Evolutionary conservation across 345 rosid species (phyloP), one percentile per base, ranked within the genome.

Genomic region (Balakata baccata): DNA sequence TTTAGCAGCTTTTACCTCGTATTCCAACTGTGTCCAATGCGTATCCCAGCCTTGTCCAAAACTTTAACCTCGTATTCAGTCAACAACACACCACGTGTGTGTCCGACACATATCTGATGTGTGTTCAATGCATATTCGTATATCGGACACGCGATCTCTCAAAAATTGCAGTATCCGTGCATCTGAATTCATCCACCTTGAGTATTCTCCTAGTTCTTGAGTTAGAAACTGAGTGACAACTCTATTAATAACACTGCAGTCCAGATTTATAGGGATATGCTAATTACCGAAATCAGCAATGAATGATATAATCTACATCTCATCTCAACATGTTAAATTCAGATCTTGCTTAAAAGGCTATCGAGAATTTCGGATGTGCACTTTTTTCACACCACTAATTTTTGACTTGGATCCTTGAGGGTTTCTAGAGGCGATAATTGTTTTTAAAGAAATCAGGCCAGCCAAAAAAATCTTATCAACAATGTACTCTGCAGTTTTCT

Each of bases 171-270:
- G n/a, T n/a, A n/a, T n/a, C n/a, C n/a, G n/a, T 94, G 92, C 95
- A 90, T 81, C 91, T 88, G 9, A 88, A 94, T 65, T 92, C 97
- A 17, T 86, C 97, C 23, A 97, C 98, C 62, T 79, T 94, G 75
- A 84, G 77, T 83, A 85, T 94, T 65, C 89, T 92, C 66, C 85
- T 88, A 11, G 96, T 94, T 79, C 76, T 95, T 39, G 90, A 90
- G 52, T 73, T 86, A 7, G 92, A 88, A 56, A 70, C 77, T 22
- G 90, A 88, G 41, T 88, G 76, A 79, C 29, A 43, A 14, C 41
- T 52, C 6, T 18, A 25, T 64, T 22, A 54, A 58, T 16, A 45
- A 52, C 18, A 66, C 54, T 56, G 23, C 51, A 16, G 7, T 23
- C n/a, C 16, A 7, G 61, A 2, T 49, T 29, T 18, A 57, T 12